phyloP scores from a whole-genome alignment of 331 rosid species.

The Erythrophleum ivorense region DNA sequence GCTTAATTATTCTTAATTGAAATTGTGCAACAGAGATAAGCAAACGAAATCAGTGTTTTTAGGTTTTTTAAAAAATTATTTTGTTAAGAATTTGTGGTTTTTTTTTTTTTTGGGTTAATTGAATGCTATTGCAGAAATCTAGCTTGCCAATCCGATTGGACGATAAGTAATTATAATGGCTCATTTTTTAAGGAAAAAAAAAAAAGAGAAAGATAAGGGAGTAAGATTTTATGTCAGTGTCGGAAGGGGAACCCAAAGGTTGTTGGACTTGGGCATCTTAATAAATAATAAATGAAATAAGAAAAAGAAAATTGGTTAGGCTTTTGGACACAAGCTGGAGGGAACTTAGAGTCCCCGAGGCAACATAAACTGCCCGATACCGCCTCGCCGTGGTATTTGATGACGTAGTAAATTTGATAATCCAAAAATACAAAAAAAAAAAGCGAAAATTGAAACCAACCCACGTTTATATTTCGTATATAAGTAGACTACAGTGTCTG shows the following conservation, averaged over 20 bases:
- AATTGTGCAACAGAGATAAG: no score
- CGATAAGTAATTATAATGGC: background rate
- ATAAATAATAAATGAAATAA: background rate
- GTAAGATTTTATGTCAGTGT: background rate
- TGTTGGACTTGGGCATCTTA: background rate
- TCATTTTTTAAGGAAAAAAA: no score
- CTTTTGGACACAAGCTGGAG: background rate
- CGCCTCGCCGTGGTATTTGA: background rate
- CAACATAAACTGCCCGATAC: background rate
- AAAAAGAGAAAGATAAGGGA: background rate
- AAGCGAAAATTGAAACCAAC: background rate
- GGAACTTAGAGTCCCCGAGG: background rate
- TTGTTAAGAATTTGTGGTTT: no score
- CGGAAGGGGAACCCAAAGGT: background rate
- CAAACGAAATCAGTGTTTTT: no score
- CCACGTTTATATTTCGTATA: background rate
- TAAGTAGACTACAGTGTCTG: background rate
- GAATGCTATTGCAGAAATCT: background rate
- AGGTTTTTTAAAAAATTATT: no score
- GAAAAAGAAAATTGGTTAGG: background rate
- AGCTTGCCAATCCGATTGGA: background rate
- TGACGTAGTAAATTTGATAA: background rate
- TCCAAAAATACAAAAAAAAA: background rate
- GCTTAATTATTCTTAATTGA: background rate
- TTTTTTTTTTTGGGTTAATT: no score